Base-by-base conservation (phyloP, 2,329 filamentous ascomycete genomes). In the Arachnomyces sp. region DNA sequence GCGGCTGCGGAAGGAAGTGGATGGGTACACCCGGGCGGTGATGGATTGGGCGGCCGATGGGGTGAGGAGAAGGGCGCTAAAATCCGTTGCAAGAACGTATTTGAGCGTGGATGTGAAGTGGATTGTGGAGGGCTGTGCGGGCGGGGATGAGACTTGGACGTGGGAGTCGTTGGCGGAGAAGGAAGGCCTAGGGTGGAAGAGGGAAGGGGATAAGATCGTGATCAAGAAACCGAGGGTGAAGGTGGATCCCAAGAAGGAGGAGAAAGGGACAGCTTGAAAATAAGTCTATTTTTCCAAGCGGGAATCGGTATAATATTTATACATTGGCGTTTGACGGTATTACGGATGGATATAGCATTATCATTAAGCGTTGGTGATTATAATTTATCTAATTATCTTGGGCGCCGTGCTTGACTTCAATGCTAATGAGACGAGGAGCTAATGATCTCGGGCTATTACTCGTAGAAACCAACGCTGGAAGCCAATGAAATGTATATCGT, bases 21-120 rank as follows among this genome's bases (percentile, higher is more conserved):
- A 95, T 65, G 86, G 85, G 7, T 84, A 94, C 62, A 77, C 84
- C 59, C 76, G 82, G 29, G 78, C 80, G 41, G 66, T 98, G 42
- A 80, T 96, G 72, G 84, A 87, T 54, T 90, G 81, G 69, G 84
- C 86, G 7, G 84, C 86, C 51, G 75, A 79, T 16, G 72, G 75
- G n/a, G 73, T 95, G 56, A 73, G 84, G 50, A 69, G 78, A 50
- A 83, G 89, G 62, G 79, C 85, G 28, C 68, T 96, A 51, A 94
- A 95, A 68, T 92, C 88, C 58, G 76, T 96, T 40, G 88, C 87
- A 1, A 77, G 80, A 54, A 76, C 82, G 3, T 98, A 98, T 61
- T 65, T 95, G 48, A 77, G 67, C 14, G 81, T 87, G 7, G 84
- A 82, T 60, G 64, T 95, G 37, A 85, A 92, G 63, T 74, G 72